phyloP scores from a whole-genome alignment of 129 eudicot species.

The Centrapalus pauciflorus region DNA sequence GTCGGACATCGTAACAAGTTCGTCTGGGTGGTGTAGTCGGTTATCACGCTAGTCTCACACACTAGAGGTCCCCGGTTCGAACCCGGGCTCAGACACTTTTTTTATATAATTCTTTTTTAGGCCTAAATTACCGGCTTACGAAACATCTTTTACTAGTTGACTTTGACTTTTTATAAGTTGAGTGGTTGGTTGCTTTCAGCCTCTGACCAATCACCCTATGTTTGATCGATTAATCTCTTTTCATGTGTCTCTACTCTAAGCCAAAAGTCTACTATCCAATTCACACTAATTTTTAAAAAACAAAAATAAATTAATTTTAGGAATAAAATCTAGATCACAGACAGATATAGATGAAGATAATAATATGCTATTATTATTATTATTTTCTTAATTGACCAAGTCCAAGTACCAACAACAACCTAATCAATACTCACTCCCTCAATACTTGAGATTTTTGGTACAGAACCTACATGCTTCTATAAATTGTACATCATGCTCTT shows the following conservation, averaged over 20 bases:
- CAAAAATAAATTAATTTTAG: neutral
- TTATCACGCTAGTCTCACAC: conserved; percentile 92
- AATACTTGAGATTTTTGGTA: neutral
- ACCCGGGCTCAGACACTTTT: conserved; percentile 92
- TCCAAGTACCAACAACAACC: neutral
- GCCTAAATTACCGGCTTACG: neutral
- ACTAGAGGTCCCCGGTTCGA: conserved; percentile 99
- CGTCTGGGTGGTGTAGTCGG: conserved; percentile 95
- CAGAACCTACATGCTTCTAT: neutral
- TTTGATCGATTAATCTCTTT: neutral
- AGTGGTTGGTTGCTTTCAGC: conserved; percentile 2
- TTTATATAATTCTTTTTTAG: conserved; percentile 36
- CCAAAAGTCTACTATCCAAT: conserved; percentile 10
- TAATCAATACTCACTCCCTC: neutral
- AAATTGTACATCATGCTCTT: neutral
- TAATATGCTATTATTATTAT: neutral
- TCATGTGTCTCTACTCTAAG: neutral
- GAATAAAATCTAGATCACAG: neutral
- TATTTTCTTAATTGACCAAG: conserved; percentile 2
- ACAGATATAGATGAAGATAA: neutral
- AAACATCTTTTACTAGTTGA: conserved; percentile 2
- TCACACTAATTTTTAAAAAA: neutral
- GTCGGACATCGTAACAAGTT: neutral
- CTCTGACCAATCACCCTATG: too few species aligned
- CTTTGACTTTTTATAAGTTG: conserved; percentile 4